Percentiles rank a stretch among this genome's conserved stretches.
phyloP scores from a whole-genome alignment of 1,139 yeast genomes.

The Debaryomycetaceae sp. region DNA sequence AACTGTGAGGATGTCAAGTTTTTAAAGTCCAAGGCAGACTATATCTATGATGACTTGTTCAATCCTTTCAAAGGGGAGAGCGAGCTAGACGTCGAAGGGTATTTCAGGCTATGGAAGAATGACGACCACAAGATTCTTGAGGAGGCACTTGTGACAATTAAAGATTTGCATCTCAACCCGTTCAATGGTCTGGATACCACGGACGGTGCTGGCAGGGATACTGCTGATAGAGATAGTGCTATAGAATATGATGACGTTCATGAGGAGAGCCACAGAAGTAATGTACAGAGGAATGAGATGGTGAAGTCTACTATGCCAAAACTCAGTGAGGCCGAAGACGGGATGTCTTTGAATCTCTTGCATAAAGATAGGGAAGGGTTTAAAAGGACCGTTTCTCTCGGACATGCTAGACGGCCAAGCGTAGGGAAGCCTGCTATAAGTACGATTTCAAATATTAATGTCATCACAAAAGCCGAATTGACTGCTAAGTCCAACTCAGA shows the following conservation, averaged over 20 bases:
- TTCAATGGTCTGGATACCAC: not conserved
- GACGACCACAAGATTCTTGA: constrained; percentile 7
- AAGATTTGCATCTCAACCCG: not conserved
- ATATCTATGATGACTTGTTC: constrained; percentile 15
- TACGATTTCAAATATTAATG: constrained; percentile 32
- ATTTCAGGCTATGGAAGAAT: constrained; percentile 13
- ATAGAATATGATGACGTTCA: not conserved
- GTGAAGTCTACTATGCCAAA: constrained; percentile 16
- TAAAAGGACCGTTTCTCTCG: constrained; percentile 1
- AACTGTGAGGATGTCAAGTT: constrained; percentile 16
- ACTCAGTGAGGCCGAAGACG: constrained; percentile 20
- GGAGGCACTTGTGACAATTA: not conserved
- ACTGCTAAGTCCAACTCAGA: not conserved
- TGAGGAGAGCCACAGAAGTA: not conserved
- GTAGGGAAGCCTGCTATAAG: constrained; percentile 31
- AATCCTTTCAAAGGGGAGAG: constrained; percentile 4
- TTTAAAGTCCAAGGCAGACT: constrained; percentile 20
- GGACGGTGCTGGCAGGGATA: not conserved
- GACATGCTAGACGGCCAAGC: constrained; percentile 12
- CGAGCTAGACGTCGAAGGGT: constrained; percentile 5
- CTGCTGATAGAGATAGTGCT: not conserved
- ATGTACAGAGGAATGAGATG: not conserved
- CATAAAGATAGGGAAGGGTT: constrained; percentile 7
- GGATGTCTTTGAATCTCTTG: constrained; percentile 33
- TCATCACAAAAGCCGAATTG: constrained; percentile 28